Evolutionary conservation across 345 rosid species (phyloP).

Genomic region (Euclidium syriacum): DNA sequence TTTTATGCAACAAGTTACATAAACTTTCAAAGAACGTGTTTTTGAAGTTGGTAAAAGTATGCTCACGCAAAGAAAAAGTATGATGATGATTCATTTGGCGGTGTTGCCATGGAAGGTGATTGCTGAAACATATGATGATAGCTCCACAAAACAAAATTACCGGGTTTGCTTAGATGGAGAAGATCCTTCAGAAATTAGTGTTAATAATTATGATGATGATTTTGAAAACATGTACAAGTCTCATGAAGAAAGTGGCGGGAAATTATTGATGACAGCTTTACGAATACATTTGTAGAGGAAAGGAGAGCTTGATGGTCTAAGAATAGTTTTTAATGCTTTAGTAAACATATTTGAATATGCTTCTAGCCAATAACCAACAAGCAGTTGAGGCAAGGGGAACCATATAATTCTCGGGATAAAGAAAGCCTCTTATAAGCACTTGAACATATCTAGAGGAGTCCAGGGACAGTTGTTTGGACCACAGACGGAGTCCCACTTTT

Average conservation of each 20-base stretch:
- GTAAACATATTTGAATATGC: no score
- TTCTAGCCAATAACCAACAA: no score
- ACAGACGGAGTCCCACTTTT: no score
- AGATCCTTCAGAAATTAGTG: constrained; percentile 37
- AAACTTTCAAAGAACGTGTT: constrained; percentile 53
- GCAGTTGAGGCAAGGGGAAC: no score
- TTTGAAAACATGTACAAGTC: constrained; percentile 40
- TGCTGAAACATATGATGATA: constrained; percentile 59
- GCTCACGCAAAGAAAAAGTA: constrained; percentile 15
- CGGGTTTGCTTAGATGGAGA: constrained; percentile 51
- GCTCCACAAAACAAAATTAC: constrained; percentile 37
- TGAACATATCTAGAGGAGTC: no score
- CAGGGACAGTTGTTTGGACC: no score
- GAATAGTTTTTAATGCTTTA: constrained; percentile 69
- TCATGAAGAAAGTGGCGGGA: constrained; percentile 68
- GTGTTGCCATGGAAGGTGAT: constrained; percentile 64
- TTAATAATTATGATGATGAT: constrained; percentile 17
- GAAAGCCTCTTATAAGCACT: no score
- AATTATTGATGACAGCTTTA: constrained; percentile 36
- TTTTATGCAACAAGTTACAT: constrained; percentile 56
- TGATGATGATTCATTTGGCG: constrained; percentile 33
- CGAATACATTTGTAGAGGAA: no score
- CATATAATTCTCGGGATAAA: no score
- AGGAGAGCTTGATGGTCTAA: no score
- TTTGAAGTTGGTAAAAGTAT: constrained; percentile 24